phyloP scores from a whole-genome alignment of 2,329 filamentous ascomycete genomes.

The Apiospora hydei region DNA sequence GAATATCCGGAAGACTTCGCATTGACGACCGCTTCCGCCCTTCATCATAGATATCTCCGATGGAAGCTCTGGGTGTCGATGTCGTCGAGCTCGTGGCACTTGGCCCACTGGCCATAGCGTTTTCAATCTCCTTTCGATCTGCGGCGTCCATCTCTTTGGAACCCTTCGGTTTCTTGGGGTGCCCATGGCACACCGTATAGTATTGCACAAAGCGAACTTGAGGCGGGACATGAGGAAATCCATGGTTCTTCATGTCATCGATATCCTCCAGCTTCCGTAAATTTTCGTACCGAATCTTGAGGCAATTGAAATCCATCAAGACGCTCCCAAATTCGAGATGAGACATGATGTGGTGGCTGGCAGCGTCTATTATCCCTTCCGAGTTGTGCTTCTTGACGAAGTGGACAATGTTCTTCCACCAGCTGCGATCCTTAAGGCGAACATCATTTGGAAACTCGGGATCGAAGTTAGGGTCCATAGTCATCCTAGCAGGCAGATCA shows the following conservation, averaged over 20 bases:
- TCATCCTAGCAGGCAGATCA: constrained; percentile 33
- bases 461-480: constrained; percentile 73
- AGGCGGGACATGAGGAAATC: constrained; percentile 47
- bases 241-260: constrained; percentile 56
- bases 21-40: constrained; percentile 1
- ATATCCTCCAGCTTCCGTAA: constrained; percentile 77
- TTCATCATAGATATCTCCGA: background rate
- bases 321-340: constrained; percentile 85
- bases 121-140: constrained; percentile 1
- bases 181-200: constrained; percentile 84
- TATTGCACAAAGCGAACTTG: constrained; percentile 87
- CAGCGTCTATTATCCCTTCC: constrained; percentile 73
- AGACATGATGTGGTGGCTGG: constrained; percentile 76
- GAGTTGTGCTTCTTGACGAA: constrained; percentile 82
- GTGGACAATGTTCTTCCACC: constrained; percentile 72
- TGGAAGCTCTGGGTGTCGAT: background rate
- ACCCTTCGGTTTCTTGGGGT: constrained; percentile 60
- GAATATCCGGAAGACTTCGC: constrained; percentile 2
- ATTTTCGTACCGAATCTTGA: constrained; percentile 73
- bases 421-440: constrained; percentile 71
- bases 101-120: background rate
- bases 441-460: constrained; percentile 79
- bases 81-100: background rate
- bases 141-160: constrained; percentile 29
- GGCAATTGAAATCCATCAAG: constrained; percentile 76